These are phyloP conservation scores for Bruguiera parviflora DNA, from an alignment of 345 rosid species.

Conservation along the genomic window DNA sequence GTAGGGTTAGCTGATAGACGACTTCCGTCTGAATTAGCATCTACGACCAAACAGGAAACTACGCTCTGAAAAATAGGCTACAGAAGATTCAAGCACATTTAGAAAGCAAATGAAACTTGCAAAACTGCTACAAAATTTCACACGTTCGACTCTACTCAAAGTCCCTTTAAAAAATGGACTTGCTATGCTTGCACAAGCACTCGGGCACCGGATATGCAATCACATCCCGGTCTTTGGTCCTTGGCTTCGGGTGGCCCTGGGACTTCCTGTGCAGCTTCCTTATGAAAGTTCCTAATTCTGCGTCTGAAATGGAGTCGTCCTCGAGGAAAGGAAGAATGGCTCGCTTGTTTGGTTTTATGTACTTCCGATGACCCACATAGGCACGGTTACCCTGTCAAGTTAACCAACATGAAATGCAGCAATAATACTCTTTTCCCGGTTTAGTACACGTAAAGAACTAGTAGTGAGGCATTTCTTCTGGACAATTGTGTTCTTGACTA, in stretches of 20 bases:
- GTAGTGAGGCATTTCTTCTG: too few relatives aligned
- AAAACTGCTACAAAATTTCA: neutral
- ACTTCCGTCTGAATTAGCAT: too few relatives aligned
- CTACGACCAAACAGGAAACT: neutral
- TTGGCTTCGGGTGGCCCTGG: constrained; percentile 55
- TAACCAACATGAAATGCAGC: neutral
- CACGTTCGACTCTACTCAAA: neutral
- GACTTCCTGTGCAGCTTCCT: constrained; percentile 56
- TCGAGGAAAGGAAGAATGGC: constrained; percentile 57
- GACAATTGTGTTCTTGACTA: too few relatives aligned
- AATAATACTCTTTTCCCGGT: neutral
- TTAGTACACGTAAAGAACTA: too few relatives aligned
- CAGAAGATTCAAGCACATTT: neutral
- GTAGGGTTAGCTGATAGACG: too few relatives aligned
- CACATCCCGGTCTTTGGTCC: constrained; percentile 57
- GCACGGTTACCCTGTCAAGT: constrained; percentile 61
- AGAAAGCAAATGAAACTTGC: neutral
- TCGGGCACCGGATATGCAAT: constrained; percentile 68
- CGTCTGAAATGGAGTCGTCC: constrained; percentile 42
- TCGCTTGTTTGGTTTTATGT: constrained; percentile 66
- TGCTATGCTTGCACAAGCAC: constrained; percentile 59
- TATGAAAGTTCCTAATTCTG: constrained; percentile 43
- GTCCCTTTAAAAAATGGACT: constrained; percentile 16
- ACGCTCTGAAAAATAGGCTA: neutral
- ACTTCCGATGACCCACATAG: constrained; percentile 68